Evolutionary conservation across 2,329 filamentous ascomycete genomes (phyloP).

Genomic region (Calonectria pteridis): DNA sequence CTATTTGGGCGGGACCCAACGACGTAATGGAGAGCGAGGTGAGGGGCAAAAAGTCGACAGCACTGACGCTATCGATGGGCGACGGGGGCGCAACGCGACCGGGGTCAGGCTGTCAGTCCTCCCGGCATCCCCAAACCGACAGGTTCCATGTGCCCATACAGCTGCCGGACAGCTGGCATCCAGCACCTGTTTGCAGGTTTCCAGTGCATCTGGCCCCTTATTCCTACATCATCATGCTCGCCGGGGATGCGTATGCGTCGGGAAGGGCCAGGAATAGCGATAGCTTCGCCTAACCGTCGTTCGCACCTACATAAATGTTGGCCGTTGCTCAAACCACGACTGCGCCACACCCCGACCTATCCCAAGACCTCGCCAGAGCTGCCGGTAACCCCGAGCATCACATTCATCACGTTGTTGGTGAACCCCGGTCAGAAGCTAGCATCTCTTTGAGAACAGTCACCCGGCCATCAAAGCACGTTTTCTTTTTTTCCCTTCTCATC

Average conservation of each 20-base stretch:
- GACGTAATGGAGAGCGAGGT: constrained; percentile 42
- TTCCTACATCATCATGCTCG: background rate
- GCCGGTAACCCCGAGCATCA: constrained; percentile 35
- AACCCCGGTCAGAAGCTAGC: background rate
- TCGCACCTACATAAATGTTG: background rate
- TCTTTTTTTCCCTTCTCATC: background rate
- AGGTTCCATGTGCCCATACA: background rate
- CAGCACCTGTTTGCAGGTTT: background rate
- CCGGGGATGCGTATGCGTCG: background rate
- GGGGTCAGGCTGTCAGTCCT: constrained; percentile 18
- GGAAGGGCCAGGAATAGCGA: background rate
- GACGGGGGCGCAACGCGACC: background rate
- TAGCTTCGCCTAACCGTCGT: background rate
- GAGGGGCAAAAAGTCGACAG: constrained; percentile 32
- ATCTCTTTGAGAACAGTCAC: background rate
- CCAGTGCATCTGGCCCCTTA: background rate
- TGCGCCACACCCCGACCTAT: constrained; percentile 20
- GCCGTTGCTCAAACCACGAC: background rate
- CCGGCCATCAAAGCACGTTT: background rate
- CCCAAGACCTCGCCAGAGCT: constrained; percentile 12
- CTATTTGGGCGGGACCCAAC: constrained; percentile 29
- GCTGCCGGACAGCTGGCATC: background rate
- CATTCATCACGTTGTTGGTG: constrained; percentile 2
- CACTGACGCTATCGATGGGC: constrained; percentile 38
- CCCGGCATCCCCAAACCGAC: background rate